Evolutionary conservation across 352 stramenopile species (phyloP), one percentile per base, ranked within the genome.

Genomic region (Phytophthora constricta): DNA sequence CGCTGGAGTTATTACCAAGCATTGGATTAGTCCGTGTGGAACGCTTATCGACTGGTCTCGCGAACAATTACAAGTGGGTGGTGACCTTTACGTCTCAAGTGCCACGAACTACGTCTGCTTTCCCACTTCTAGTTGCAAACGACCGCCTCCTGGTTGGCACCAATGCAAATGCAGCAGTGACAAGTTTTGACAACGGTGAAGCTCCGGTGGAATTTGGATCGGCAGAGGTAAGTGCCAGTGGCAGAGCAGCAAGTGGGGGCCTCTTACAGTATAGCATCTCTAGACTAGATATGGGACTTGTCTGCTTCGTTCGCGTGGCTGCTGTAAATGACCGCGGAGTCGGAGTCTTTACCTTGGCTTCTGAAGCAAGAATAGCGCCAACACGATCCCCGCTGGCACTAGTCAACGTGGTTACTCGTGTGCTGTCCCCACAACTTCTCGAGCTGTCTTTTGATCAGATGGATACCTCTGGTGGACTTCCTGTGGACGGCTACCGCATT

Each of bases 1-100:
- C 93, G 3, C 56, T 99, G 13, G 87, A 98, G 76, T 76, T 93
- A 58, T 70, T 99, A 4, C 82, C 92, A 11, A 95, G 89, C 50
- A 58, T 97, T 22, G 95, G 95, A 1, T 74, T 87, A n/a, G 91
- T 98, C 5, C 84, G 96, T 17, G 91, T 98, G 1, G 84, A 93
- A 52, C 87, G 96, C n/a, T 70, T 94, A 25, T 80, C 83, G 22
- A 71, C 81, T 10, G 65, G 60, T 3, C 53, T 42, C 3, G 76
- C 76, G 4, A 90, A 89, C 54, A 92, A 83, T 23, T 98, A 88
- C 67, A 74, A 83, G 10, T 98, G 95, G 94, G 80, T 68, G 16
- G 83, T 99, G 28, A 98, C 95, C 11, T 98, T 98, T 64, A 79
- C 71, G 19, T 74, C 65, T 14, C 80, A 91, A 41, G 76, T 94